phyloP scores from a whole-genome alignment of 768 basidiomycete genomes.

The Tylopilus sp. region DNA sequence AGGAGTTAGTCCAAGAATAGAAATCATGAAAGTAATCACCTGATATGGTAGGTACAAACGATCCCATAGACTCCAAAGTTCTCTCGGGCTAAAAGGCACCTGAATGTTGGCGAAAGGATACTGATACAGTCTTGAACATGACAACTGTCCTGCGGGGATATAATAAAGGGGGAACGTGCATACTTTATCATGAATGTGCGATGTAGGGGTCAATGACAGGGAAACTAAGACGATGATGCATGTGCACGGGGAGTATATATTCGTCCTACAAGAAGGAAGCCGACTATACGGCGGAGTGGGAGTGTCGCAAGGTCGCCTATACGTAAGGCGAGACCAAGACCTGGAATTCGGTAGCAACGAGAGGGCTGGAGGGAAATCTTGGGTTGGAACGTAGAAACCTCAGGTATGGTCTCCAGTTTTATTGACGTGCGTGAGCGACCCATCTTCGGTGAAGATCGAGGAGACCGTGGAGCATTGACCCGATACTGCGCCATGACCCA shows the following conservation, averaged over 20 bases:
- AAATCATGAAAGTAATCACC: conserved; percentile 29
- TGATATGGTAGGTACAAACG: conserved; percentile 25
- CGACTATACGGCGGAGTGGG: conserved; percentile 25
- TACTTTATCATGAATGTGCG: neutral
- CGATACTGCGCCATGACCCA: conserved; percentile 15
- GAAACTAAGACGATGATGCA: conserved; percentile 13
- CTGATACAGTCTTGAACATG: conserved; percentile 17
- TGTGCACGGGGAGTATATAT: conserved; percentile 20
- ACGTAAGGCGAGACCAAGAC: conserved; percentile 26
- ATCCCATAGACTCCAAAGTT: neutral
- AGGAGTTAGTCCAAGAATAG: conserved; percentile 20
- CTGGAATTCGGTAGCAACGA: conserved; percentile 24
- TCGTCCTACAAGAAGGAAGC: conserved; percentile 24
- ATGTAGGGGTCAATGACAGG: neutral
- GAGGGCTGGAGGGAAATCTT: conserved; percentile 9
- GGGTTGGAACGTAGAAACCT: conserved; percentile 31
- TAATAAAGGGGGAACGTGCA: neutral
- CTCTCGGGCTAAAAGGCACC: neutral
- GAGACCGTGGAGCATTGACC: conserved; percentile 16
- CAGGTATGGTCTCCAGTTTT: conserved; percentile 39
- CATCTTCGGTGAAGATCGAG: conserved; percentile 25
- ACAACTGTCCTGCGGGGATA: conserved; percentile 9
- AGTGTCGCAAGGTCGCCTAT: conserved; percentile 30
- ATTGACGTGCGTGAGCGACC: conserved; percentile 21
- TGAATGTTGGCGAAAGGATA: conserved; percentile 1